These are phyloP conservation scores for Acmispon strigosus DNA, from an alignment of 306 rosid species.

Conservation along the genomic window DNA sequence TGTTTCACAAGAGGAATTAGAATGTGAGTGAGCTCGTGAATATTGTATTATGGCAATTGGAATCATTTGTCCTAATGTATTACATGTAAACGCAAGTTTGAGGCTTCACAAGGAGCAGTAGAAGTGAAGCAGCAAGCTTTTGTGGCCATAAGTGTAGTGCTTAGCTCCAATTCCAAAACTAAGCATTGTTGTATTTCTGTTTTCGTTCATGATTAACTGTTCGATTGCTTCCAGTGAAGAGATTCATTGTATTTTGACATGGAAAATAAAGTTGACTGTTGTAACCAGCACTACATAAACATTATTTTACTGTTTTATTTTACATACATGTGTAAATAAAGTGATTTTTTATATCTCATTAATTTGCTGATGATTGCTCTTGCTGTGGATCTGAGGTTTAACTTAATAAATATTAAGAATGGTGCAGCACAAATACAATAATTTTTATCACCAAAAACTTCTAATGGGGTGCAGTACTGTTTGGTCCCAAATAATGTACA, in stretches of 20 bases:
- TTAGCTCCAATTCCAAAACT: neutral
- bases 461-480: neutral
- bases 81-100: neutral
- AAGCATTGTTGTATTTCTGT: neutral
- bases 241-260: neutral
- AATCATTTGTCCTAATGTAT: neutral
- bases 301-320: neutral
- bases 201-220: neutral
- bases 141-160: neutral
- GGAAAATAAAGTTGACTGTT: conserved; percentile 11
- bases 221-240: neutral
- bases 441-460: conserved; percentile 7
- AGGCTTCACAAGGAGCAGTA: conserved; percentile 2
- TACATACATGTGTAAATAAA: conserved; percentile 5
- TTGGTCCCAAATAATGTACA: neutral
- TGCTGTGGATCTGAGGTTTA: neutral
- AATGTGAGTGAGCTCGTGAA: neutral
- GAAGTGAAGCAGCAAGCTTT: neutral
- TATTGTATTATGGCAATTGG: neutral
- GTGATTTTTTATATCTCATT: neutral
- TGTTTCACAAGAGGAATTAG: conserved; percentile 7
- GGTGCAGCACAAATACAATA: neutral
- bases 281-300: neutral
- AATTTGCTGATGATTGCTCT: neutral
- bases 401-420: neutral